These are phyloP conservation scores for Chenopodium album DNA, from an alignment of 148 eudicot genomes.

Conservation along the genomic window DNA sequence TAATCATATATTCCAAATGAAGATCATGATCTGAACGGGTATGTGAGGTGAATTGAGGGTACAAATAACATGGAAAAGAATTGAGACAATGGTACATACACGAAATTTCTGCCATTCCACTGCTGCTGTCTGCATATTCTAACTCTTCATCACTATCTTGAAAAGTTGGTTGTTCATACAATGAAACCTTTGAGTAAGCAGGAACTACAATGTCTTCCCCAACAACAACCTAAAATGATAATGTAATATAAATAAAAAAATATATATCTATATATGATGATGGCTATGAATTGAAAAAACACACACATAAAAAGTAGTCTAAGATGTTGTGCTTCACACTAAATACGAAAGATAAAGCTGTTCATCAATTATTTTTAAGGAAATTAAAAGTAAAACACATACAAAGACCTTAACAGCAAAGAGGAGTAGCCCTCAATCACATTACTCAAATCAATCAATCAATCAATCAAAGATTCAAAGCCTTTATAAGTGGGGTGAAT, in stretches of 20 bases:
- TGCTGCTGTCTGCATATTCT: constrained; percentile 83
- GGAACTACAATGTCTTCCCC: constrained; percentile 81
- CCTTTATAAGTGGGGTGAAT: neutral
- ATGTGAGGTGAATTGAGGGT: neutral
- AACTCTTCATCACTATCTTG: constrained; percentile 99
- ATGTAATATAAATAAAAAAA: constrained; percentile 13
- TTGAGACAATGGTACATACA: constrained; percentile 37
- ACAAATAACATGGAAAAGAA: neutral
- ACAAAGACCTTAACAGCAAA: neutral
- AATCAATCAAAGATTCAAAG: too few relatives aligned
- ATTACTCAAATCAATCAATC: too few relatives aligned
- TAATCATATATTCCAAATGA: neutral
- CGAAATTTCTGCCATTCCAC: constrained; percentile 49
- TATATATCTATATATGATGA: neutral
- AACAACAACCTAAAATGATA: constrained; percentile 57
- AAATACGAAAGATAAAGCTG: neutral
- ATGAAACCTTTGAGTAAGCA: constrained; percentile 89
- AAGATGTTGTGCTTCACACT: neutral
- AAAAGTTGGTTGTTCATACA: constrained; percentile 70
- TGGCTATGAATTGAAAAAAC: neutral
- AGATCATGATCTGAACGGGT: neutral
- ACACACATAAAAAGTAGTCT: too few relatives aligned
- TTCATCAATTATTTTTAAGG: neutral
- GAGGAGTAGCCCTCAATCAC: neutral
- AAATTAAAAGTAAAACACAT: neutral